Percentiles rank a stretch among this genome's conserved stretches.
Evolutionary conservation across 169 alveolate genomes (phyloP).

Genomic region (Plasmodium gonderi): DNA sequence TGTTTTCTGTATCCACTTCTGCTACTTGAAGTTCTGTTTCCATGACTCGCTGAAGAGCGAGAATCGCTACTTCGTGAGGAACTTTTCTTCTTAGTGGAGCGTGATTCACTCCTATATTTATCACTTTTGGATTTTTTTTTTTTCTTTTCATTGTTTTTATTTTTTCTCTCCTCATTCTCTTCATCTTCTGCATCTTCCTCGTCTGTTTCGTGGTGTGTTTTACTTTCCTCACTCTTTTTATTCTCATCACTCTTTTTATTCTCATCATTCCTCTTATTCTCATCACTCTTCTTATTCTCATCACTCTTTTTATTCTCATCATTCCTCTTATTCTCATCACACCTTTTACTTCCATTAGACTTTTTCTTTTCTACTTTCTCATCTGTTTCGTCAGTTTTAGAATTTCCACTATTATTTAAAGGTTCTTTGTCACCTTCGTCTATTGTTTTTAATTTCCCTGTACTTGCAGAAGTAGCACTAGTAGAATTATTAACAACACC

Average conservation of each 20-base stretch:
- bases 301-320: background rate
- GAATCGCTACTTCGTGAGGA: background rate
- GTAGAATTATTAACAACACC: background rate
- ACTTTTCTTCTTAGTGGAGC: background rate
- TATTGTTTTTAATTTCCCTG: too few species aligned
- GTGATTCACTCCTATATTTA: slow-evolving; percentile 33
- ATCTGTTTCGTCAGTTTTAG: too few species aligned
- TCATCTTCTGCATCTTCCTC: background rate
- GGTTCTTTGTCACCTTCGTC: too few species aligned
- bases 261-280: background rate
- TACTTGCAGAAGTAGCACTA: too few species aligned
- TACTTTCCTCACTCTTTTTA: background rate
- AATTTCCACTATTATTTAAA: too few species aligned
- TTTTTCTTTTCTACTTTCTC: background rate
- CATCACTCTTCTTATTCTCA: background rate
- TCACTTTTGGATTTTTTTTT: background rate
- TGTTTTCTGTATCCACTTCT: background rate
- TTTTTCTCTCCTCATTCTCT: background rate
- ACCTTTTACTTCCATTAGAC: background rate
- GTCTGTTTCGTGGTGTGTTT: background rate
- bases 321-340: background rate
- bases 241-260: background rate
- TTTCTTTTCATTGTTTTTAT: background rate
- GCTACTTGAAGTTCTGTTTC: background rate
- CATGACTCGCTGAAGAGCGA: background rate